phyloP scores from a whole-genome alignment of 129 eudicot genomes.

The Oenanthe sinensis region DNA sequence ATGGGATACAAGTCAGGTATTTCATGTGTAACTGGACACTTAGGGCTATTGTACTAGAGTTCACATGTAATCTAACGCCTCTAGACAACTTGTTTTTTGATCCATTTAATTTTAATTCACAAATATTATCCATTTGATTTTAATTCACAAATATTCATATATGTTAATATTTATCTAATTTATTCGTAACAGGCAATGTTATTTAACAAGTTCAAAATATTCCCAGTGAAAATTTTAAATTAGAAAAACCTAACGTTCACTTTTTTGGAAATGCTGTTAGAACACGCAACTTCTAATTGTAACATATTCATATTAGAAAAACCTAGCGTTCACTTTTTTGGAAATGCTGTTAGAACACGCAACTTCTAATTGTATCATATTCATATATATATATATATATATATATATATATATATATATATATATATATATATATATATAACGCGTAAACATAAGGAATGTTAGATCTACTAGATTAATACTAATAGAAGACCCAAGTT shows the following conservation, averaged over 20 bases:
- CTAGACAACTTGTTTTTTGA: not conserved
- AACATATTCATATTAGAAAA: not conserved
- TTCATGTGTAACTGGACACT: not conserved
- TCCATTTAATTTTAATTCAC: not conserved
- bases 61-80: not conserved
- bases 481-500: not conserved
- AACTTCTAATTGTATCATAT: not conserved
- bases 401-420: no score
- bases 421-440: no score
- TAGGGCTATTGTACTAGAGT: not conserved
- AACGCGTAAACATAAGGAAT: not conserved
- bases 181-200: not conserved
- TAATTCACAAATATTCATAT: not conserved
- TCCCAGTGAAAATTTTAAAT: not conserved
- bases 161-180: not conserved
- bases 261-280: no score
- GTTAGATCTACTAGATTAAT: not conserved
- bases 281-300: no score
- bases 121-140: not conserved
- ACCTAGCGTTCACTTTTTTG: not conserved
- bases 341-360: no score
- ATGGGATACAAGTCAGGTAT: not conserved
- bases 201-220: not conserved
- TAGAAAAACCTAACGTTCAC: not conserved
- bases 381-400: no score